A percentile compares a stretch with the other conserved stretches of the same genome.
Evolutionary conservation across 2,329 filamentous ascomycete species (phyloP).

Genomic region (Aspergillus ustus): DNA sequence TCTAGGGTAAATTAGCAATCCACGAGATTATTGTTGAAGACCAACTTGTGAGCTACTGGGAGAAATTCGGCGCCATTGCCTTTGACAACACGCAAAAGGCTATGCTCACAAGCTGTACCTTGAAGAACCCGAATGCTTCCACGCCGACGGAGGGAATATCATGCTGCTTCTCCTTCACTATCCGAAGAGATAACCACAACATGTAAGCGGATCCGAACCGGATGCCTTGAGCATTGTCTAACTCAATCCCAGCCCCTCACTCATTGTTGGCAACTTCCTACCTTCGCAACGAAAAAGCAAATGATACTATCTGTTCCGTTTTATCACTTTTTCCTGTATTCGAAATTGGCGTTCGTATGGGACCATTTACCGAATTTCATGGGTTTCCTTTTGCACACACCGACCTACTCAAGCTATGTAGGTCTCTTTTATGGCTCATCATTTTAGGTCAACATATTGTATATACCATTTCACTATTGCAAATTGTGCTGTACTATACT

Average conservation of each 20-base stretch:
- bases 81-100: slow-evolving; percentile 95
- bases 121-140: slow-evolving; percentile 79
- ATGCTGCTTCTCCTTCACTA: slow-evolving; percentile 98
- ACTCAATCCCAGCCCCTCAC: slow-evolving; percentile 69
- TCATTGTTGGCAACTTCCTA: slow-evolving; percentile 96
- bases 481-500: slow-evolving; percentile 22
- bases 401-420: not conserved
- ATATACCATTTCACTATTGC: slow-evolving; percentile 15
- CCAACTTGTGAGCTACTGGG: slow-evolving; percentile 95
- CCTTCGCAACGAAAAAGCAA: slow-evolving; percentile 72
- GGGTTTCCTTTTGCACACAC: not conserved
- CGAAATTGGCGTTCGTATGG: slow-evolving; percentile 2
- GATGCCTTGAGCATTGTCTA: not conserved
- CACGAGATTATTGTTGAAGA: slow-evolving; percentile 97
- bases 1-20: slow-evolving; percentile 86
- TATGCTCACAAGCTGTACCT: slow-evolving; percentile 86
- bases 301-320: slow-evolving; percentile 22
- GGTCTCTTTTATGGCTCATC: not conserved
- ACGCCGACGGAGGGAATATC: slow-evolving; percentile 73
- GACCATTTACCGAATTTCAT: not conserved
- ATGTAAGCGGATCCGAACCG: slow-evolving; percentile 67
- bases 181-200: slow-evolving; percentile 91
- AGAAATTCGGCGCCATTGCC: slow-evolving; percentile 97
- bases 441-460: not conserved
- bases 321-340: not conserved